Percentiles rank a stretch among this genome's conserved stretches.
Evolutionary conservation across 768 basidiomycete species (phyloP).

Genomic region (Cyathus striatus): DNA sequence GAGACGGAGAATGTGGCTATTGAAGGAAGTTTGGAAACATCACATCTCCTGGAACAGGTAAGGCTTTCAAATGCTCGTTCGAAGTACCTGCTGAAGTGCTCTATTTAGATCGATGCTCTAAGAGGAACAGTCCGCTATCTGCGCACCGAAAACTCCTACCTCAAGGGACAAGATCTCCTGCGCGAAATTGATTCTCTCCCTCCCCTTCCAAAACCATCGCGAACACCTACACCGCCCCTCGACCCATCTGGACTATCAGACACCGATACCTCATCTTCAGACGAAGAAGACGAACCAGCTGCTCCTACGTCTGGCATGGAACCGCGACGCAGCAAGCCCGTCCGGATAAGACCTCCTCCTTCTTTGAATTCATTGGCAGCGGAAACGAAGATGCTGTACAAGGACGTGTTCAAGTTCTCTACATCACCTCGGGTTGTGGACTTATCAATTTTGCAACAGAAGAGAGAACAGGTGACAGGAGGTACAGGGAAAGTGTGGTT

Average conservation of each 20-base stretch:
- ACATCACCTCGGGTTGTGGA: conserved; percentile 84
- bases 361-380: conserved; percentile 67
- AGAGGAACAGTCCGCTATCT: conserved; percentile 88
- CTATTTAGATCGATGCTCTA: conserved; percentile 77
- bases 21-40: conserved; percentile 83
- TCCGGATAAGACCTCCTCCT: conserved; percentile 38
- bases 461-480: conserved; percentile 42
- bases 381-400: conserved; percentile 82
- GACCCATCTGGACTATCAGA: conserved; percentile 64
- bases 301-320: too few species aligned
- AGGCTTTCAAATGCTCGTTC: conserved; percentile 6
- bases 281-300: too few species aligned
- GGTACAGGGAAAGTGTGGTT: conserved; percentile 73
- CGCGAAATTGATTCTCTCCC: conserved; percentile 76
- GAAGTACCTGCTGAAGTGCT: conserved; percentile 4
- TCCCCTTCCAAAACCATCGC: conserved; percentile 45
- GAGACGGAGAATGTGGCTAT: conserved; percentile 61
- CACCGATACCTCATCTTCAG: conserved; percentile 56
- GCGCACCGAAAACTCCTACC: conserved; percentile 88
- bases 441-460: conserved; percentile 55
- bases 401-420: conserved; percentile 85
- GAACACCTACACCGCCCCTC: conserved; percentile 61
- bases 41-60: conserved; percentile 86
- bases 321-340: too few species aligned
- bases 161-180: conserved; percentile 90